Base-by-base conservation (phyloP, 2,329 filamentous ascomycete species). In the Alternaria angustiovoidea region DNA sequence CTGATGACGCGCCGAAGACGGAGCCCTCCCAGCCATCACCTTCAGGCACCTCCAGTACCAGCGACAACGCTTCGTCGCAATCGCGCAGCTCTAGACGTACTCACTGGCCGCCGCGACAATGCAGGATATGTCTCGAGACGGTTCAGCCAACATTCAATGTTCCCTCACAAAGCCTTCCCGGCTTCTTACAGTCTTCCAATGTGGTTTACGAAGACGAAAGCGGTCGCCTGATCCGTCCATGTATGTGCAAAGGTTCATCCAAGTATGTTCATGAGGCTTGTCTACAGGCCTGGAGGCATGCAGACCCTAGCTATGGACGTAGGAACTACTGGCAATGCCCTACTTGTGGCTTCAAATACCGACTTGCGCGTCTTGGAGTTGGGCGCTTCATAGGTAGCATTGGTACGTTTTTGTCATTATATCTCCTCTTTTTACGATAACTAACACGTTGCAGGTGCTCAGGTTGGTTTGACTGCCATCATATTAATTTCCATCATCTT, bases 211-310 rank as follows among this genome's bases (percentile, higher is more conserved):
- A 89, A 52, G 94, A 92, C 24, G 87, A 91, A 62, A 91, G 89
- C 65, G 85, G 90, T 30, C 89, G 93, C 51, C 83, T 99, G 28
- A 86, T 98, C 69, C 91, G 91, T 54, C 95, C 95, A 36, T 99
- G 95, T 84, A 89, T 90, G 80, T 99, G 95, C 85, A 96, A 92
- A 81, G 95, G 95, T 53, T 92, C 91, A 39, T 92, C 94, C 69
- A 92, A 92, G 81, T 97, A 96, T 79, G 93, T 98, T 24, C 95
- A 99, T 78, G 93, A 97, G 78, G 91, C 89, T 30, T 99, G 95
- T 74, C 84, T 99, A 49, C 88, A 91, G 71, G 84, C 87, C 11
- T 98, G 94, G 93, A 88, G 95, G 68, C 85, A 89, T 64, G 86
- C 91, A 43, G 88, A 93, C 73, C 90, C 91, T 0, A 72, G 84